phyloP scores from a whole-genome alignment of 805 yeast species.

The Myxozyma nipponensis region DNA sequence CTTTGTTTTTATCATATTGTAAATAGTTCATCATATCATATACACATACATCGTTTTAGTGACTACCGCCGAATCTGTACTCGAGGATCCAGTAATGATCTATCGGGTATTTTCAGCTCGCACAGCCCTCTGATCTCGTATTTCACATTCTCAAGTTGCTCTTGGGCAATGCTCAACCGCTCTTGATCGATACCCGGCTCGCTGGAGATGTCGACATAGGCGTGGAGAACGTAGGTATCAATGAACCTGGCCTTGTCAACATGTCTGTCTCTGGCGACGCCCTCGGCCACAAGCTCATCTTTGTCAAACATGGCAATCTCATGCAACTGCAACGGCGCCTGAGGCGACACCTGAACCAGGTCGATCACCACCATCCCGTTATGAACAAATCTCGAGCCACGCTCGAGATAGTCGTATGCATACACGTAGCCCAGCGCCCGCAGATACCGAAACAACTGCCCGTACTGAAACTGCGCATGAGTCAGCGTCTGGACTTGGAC shows the following conservation, averaged over 20 bases:
- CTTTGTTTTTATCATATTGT: not conserved
- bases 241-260: slow-evolving; percentile 11
- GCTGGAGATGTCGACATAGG: slow-evolving; percentile 21
- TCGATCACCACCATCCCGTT: slow-evolving; percentile 14
- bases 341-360: slow-evolving; percentile 18
- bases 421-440: slow-evolving; percentile 24
- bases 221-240: slow-evolving; percentile 23
- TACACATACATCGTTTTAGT: not conserved
- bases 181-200: slow-evolving; percentile 21
- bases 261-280: slow-evolving; percentile 15
- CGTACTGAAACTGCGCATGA: slow-evolving; percentile 2
- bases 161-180: slow-evolving; percentile 10
- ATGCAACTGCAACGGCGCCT: slow-evolving; percentile 13
- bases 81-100: slow-evolving; percentile 24
- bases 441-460: slow-evolving; percentile 12
- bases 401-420: slow-evolving; percentile 21
- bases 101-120: slow-evolving; percentile 23
- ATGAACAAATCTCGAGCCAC: slow-evolving; percentile 19
- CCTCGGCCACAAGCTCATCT: slow-evolving; percentile 14
- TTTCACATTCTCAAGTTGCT: slow-evolving; percentile 18
- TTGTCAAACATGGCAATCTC: slow-evolving; percentile 12
- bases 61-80: slow-evolving; percentile 20
- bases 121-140: slow-evolving; percentile 16
- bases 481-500: slow-evolving; percentile 20
- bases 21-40: not conserved